Evolutionary conservation across 2,329 filamentous ascomycete genomes (phyloP), one percentile per base, ranked within the genome.

Genomic region (Macrophomina tecta): DNA sequence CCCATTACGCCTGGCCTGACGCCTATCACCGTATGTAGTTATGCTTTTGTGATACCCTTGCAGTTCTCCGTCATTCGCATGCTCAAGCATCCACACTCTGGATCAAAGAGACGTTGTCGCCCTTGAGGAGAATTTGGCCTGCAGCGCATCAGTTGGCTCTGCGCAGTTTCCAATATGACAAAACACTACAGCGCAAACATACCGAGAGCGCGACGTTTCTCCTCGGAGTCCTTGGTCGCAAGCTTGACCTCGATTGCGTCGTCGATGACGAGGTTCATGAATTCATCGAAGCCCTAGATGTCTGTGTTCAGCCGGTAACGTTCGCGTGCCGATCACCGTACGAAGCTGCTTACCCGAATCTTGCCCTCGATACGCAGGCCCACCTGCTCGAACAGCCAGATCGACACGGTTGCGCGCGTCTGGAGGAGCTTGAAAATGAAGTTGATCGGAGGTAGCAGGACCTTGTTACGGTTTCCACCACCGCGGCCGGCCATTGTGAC

Each of bases 181-280:
- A 7, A 30, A 18, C 23, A 12, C 23, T 4, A 38, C n/a, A 11
- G 16, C 42, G 11, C 63, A 48, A 14, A 56, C 85, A 69, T 85
- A 97, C 94, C 94, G 63, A 97, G 79, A 51, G 89, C 84, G 79
- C 92, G 89, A 78, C 94, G 87, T 71, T 88, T 89, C 81, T 96
- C 94, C 71, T 90, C 88, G 49, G 84, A 79, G 72, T 91, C 90
- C 84, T 96, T 97, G 69, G 91, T 93, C 65, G 92, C 84, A 76
- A 93, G 87, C 79, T 90, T 91, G 52, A 99, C 93, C 81, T 98
- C 94, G 67, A 97, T 89, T 36, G 95, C 95, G 73, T 99, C 93
- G 76, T 99, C 95, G 71, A 97, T 87, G 46, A 98, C 95, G 60
- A 99, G 85, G 82, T 99, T 99, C 94, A 99, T 97, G 83, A 98